A percentile compares a stretch with the other conserved stretches of the same genome.
Evolutionary conservation across 2,329 filamentous ascomycete genomes (phyloP).

Genomic region (Xenosphaeropsis pyriputrescens): DNA sequence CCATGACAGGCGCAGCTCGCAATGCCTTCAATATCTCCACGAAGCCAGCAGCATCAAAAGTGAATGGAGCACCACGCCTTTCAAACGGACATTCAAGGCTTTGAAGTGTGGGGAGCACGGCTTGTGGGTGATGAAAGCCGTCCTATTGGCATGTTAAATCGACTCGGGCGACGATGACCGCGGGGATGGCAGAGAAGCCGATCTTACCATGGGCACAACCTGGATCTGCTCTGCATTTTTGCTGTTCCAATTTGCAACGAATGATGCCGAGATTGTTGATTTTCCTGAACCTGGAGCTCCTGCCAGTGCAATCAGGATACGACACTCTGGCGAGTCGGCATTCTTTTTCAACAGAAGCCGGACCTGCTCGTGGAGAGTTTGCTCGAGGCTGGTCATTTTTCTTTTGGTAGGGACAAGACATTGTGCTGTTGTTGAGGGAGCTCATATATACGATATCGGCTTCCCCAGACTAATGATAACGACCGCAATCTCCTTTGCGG

Average conservation of each 20-base stretch:
- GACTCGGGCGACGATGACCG: too few relatives aligned
- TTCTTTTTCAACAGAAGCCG: background rate
- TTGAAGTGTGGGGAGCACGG: slow-evolving; percentile 65
- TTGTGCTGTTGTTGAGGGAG: too few relatives aligned
- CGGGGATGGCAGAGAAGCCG: too few relatives aligned
- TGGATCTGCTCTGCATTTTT: slow-evolving; percentile 37
- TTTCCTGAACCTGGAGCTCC: slow-evolving; percentile 34
- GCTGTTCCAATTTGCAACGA: slow-evolving; percentile 35
- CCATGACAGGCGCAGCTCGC: slow-evolving; percentile 21
- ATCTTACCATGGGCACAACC: slow-evolving; percentile 53
- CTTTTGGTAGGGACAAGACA: too few relatives aligned
- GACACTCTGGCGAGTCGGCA: background rate
- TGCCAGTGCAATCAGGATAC: slow-evolving; percentile 11
- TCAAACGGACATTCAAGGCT: slow-evolving; percentile 61
- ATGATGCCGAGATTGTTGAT: slow-evolving; percentile 56
- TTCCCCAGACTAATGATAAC: too few relatives aligned
- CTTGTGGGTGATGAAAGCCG: slow-evolving; percentile 78
- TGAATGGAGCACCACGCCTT: slow-evolving; percentile 82
- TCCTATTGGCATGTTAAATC: slow-evolving; percentile 31
- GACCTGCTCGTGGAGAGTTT: background rate
- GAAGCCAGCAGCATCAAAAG: slow-evolving; percentile 69
- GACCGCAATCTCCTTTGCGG: too few relatives aligned
- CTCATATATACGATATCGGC: too few relatives aligned
- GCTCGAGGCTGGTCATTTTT: too few relatives aligned
- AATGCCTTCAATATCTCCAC: slow-evolving; percentile 49